A percentile compares a stretch with the other conserved stretches of the same genome.
Evolutionary conservation across 441 rosid genomes (phyloP).

Genomic region (Erodium texanum): DNA sequence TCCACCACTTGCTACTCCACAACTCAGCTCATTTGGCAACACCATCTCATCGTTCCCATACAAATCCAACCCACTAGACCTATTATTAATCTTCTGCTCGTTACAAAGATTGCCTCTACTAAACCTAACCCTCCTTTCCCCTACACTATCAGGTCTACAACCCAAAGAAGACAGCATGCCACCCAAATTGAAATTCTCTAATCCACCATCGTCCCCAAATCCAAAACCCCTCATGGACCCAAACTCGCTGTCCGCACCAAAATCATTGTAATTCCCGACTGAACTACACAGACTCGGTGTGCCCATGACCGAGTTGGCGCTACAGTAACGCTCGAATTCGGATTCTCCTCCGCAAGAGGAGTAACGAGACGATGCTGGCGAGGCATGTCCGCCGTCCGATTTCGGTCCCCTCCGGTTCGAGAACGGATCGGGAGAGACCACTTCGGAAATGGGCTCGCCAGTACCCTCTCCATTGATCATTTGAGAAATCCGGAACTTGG

Average conservation of each 20-base stretch:
- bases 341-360: conserved; percentile 74
- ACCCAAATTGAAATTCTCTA: conserved; percentile 55
- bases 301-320: conserved; percentile 74
- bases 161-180: conserved; percentile 17
- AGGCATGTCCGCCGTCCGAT: conserved; percentile 34
- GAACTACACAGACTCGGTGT: conserved; percentile 69
- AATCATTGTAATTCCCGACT: conserved; percentile 45
- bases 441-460: conserved; percentile 25
- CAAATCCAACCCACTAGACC: background rate
- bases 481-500: conserved; percentile 10
- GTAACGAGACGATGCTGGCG: conserved; percentile 50
- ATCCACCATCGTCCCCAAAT: conserved; percentile 31
- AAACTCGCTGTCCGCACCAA: conserved; percentile 43
- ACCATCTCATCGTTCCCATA: conserved; percentile 2
- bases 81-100: background rate
- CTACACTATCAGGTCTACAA: background rate
- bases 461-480: conserved; percentile 53
- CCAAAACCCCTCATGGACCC: conserved; percentile 39
- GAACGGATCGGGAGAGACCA: conserved; percentile 37
- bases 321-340: conserved; percentile 70
- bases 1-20: background rate
- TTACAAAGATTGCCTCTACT: background rate
- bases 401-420: conserved; percentile 14
- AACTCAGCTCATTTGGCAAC: background rate
- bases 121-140: background rate